A percentile compares a stretch with the other conserved stretches of the same genome.
phyloP scores from a whole-genome alignment of 139 green algal species.

The Diplosphaera chodatii region DNA sequence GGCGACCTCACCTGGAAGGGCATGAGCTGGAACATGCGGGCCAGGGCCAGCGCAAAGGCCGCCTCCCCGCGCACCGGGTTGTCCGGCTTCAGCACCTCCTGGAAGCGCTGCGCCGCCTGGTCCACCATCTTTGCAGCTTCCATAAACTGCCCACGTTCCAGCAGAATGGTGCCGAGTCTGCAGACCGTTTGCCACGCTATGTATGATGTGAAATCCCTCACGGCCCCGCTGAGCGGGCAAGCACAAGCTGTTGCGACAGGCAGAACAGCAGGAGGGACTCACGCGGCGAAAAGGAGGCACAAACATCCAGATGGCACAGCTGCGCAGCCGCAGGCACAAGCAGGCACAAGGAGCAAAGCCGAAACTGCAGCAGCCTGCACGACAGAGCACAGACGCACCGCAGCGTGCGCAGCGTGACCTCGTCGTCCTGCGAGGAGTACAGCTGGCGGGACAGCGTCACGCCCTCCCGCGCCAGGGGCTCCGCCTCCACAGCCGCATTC shows the following conservation, averaged over 20 bases:
- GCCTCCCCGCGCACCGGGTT: background rate
- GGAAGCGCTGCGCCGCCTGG: background rate
- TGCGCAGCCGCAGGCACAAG: too few relatives aligned
- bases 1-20: background rate
- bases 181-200: too few relatives aligned
- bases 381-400: background rate
- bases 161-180: background rate
- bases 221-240: too few relatives aligned
- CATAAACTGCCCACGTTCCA: background rate
- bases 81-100: background rate
- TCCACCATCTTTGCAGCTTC: background rate
- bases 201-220: too few relatives aligned
- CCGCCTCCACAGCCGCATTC: too few relatives aligned
- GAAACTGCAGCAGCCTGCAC: too few relatives aligned
- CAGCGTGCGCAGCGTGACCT: background rate
- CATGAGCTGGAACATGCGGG: background rate
- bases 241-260: too few relatives aligned
- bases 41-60: background rate
- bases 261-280: too few relatives aligned
- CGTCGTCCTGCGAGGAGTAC: background rate
- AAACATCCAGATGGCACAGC: too few relatives aligned
- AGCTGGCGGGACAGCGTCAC: background rate
- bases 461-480: background rate
- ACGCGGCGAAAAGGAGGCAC: too few relatives aligned
- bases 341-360: too few relatives aligned